Conservation (phyloP, 345 rosid genomes). For the Populus davidiana region DNA sequence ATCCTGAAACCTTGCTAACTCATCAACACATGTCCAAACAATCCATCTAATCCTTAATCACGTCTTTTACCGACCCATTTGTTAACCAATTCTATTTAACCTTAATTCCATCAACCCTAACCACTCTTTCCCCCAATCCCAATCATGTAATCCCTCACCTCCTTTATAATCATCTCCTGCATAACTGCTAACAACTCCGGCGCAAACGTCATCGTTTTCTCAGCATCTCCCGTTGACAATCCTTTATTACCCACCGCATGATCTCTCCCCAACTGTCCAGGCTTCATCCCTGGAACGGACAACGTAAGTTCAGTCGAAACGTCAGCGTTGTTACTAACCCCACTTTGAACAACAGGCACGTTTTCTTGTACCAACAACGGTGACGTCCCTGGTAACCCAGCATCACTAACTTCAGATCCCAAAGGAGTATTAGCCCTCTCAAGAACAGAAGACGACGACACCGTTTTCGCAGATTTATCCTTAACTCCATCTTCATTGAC, state of each 20-base stretch:
- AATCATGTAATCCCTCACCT: conserved; percentile 19
- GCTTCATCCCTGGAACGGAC: background rate
- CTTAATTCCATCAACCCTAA: background rate
- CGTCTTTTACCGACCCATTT: background rate
- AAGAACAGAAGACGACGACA: background rate
- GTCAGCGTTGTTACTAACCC: background rate
- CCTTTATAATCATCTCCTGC: conserved; percentile 18
- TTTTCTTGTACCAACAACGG: background rate
- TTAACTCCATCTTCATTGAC: background rate
- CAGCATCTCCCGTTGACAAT: background rate
- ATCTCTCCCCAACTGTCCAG: background rate
- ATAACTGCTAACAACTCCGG: conserved; percentile 7
- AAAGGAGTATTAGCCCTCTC: conserved; percentile 1
- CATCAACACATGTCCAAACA: background rate
- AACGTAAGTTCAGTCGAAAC: conserved; percentile 19
- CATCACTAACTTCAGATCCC: conserved; percentile 28
- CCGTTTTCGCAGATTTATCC: background rate
- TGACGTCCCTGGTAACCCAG: background rate
- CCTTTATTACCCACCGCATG: background rate
- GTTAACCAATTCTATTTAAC: background rate
- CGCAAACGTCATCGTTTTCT: conserved; percentile 7
- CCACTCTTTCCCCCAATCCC: background rate
- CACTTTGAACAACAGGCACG: background rate
- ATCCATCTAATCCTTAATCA: background rate
- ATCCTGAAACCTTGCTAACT: background rate